A percentile compares a stretch with the other conserved stretches of the same genome.
Conservation (phyloP, 768 basidiomycete genomes). For the Paxillus rubicundulus region DNA sequence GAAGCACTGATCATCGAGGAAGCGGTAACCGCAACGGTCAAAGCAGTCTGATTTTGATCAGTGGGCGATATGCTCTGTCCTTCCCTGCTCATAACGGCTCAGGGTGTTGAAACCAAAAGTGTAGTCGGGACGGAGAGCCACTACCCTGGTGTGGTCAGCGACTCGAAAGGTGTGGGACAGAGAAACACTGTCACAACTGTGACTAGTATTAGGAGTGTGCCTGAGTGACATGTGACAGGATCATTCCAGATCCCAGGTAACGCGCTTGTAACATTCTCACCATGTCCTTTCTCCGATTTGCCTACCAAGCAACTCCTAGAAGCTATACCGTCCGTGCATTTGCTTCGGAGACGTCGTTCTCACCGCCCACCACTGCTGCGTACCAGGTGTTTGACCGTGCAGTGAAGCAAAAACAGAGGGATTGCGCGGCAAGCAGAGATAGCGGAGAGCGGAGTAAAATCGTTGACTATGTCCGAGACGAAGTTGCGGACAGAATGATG, state of each 20-base stretch:
- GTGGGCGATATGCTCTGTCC: not conserved
- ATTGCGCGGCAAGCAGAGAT: constrained; percentile 62
- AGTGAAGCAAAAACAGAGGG: constrained; percentile 73
- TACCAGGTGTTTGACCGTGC: constrained; percentile 87
- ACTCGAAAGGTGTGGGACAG: no score
- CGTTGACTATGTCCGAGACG: constrained; percentile 90
- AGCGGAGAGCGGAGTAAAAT: constrained; percentile 62
- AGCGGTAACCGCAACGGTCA: constrained; percentile 17
- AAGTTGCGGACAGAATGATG: constrained; percentile 86
- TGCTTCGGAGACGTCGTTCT: constrained; percentile 46
- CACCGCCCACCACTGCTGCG: constrained; percentile 41
- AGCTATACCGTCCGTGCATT: constrained; percentile 36
- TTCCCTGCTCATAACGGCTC: constrained; percentile 18
- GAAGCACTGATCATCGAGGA: constrained; percentile 25
- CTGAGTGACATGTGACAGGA: no score
- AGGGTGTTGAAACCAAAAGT: not conserved
- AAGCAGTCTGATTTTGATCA: constrained; percentile 10
- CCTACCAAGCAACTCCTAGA: not conserved
- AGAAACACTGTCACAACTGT: not conserved
- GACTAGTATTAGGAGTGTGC: not conserved
- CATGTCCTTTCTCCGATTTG: constrained; percentile 12
- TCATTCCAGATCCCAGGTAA: no score
- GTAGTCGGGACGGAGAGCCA: not conserved
- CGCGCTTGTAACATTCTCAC: constrained; percentile 1
- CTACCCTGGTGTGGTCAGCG: not conserved